Conservation (phyloP, 768 basidiomycete species). For the Russula vinacea region DNA sequence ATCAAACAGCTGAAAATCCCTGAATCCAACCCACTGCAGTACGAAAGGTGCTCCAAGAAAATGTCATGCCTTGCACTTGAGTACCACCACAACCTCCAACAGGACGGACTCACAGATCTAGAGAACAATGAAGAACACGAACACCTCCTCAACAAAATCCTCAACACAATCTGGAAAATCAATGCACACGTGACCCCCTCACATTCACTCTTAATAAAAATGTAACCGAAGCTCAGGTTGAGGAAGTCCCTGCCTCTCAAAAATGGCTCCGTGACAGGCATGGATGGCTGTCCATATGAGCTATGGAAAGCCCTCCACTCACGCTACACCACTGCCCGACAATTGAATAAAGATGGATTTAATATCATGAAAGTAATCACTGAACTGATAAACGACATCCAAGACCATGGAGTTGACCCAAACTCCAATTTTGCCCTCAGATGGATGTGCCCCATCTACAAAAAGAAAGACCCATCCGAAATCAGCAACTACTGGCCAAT, state of each 20-base stretch:
- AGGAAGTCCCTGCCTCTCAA: conserved; percentile 1
- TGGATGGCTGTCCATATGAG: conserved; percentile 6
- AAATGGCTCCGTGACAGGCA: neutral
- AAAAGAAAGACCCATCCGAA: conserved; percentile 35
- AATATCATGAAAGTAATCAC: neutral
- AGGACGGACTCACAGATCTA: neutral
- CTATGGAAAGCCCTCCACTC: neutral
- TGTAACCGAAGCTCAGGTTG: neutral
- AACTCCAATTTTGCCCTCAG: conserved; percentile 35
- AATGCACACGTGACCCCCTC: no score
- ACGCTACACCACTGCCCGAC: rapidly evolving
- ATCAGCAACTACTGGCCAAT: conserved; percentile 22
- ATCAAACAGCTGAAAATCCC: neutral
- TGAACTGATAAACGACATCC: neutral
- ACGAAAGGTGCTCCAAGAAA: neutral
- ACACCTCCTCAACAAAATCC: neutral
- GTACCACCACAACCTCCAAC: conserved; percentile 15
- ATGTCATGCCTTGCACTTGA: conserved; percentile 1
- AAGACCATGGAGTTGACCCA: neutral
- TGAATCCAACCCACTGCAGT: neutral
- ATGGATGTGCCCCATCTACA: conserved; percentile 41
- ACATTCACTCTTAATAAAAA: no score
- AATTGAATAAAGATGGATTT: neutral
- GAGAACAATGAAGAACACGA: neutral
- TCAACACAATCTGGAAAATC: neutral